phyloP scores from a whole-genome alignment of 2,329 filamentous ascomycete species.

The Trichoderma sp. region DNA sequence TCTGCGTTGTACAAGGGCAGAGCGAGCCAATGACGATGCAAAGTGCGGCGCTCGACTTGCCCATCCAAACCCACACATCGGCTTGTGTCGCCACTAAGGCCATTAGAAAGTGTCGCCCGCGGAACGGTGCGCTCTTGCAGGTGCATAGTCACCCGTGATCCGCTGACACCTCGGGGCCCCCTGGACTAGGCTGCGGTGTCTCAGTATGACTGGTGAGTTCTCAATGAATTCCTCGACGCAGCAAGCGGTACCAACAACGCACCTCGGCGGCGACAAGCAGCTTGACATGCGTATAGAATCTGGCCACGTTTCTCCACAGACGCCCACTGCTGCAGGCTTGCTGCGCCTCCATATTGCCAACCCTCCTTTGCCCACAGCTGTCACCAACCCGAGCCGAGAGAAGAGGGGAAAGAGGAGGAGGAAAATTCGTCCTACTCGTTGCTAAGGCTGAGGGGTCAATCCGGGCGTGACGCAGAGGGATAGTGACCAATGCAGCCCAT shows the following conservation, averaged over 20 bases:
- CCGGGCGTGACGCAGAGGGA: not conserved
- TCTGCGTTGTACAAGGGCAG: not conserved
- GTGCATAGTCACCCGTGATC: conserved; percentile 36
- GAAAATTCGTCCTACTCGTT: not conserved
- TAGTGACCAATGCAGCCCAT: not conserved
- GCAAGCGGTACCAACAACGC: not conserved
- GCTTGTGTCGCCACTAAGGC: conserved; percentile 18
- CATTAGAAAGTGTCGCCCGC: conserved; percentile 22
- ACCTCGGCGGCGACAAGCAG: not conserved
- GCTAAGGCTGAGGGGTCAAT: not conserved
- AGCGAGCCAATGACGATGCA: not conserved
- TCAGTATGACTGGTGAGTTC: not conserved
- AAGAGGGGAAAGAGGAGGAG: not conserved
- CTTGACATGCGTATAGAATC: conserved; percentile 27
- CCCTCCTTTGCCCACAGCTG: not conserved
- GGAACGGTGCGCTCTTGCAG: conserved; percentile 39
- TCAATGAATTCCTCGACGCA: not conserved
- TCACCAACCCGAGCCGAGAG: not conserved
- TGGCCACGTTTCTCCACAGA: conserved; percentile 29
- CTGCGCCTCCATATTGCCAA: conserved; percentile 18
- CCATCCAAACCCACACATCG: conserved; percentile 7
- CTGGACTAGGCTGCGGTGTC: conserved; percentile 14
- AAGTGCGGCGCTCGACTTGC: not conserved
- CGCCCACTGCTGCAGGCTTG: conserved; percentile 16
- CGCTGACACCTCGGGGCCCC: conserved; percentile 25